Conservation (phyloP, 768 basidiomycete genomes). For the Suillus luteus region DNA sequence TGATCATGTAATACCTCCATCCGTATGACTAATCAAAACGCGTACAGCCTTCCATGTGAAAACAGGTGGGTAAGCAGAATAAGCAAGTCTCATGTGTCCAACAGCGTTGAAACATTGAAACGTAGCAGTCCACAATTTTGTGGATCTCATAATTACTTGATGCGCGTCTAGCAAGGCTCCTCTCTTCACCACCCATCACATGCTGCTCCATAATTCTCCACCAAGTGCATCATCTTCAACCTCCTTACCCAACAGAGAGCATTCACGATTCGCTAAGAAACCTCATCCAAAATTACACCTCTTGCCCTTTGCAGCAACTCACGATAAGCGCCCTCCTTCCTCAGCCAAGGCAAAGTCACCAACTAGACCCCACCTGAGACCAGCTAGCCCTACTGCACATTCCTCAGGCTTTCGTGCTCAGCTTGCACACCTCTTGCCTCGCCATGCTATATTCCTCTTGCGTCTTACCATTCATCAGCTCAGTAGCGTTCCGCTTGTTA, state of each 20-base stretch:
- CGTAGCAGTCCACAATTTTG: no score
- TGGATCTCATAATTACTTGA: no score
- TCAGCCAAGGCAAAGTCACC: not conserved
- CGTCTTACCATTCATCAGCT: conserved; percentile 65
- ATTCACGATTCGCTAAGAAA: not conserved
- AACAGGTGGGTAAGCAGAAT: not conserved
- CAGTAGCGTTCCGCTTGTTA: conserved; percentile 68
- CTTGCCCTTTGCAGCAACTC: not conserved
- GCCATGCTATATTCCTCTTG: conserved; percentile 67
- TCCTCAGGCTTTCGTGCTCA: conserved; percentile 52
- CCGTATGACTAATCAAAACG: no score
- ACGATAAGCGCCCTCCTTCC: conserved; percentile 1
- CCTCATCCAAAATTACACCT: conserved; percentile 1
- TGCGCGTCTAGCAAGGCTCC: no score
- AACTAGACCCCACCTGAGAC: not conserved
- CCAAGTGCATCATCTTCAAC: not conserved
- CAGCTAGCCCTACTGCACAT: conserved; percentile 8
- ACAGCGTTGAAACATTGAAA: no score
- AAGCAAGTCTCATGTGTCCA: not conserved
- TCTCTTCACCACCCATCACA: not conserved
- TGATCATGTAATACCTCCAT: no score
- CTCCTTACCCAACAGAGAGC: not conserved
- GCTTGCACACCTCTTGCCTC: conserved; percentile 59
- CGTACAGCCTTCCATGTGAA: no score
- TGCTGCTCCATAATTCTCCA: not conserved